Evolutionary conservation across 768 basidiomycete genomes (phyloP).

Genomic region (Solioccasus polychromus): DNA sequence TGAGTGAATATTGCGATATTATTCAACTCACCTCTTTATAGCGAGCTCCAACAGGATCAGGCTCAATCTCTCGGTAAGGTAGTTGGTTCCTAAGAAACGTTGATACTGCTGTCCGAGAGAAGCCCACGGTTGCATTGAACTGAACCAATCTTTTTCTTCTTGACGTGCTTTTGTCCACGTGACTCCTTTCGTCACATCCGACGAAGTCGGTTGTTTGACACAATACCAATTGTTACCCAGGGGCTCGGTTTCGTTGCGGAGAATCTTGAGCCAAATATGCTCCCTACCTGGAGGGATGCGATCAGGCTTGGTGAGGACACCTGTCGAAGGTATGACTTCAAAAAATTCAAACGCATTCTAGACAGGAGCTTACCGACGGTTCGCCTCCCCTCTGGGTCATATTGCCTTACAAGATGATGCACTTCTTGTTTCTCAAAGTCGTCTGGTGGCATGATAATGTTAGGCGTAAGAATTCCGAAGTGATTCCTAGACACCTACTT

Average conservation of each 20-base stretch:
- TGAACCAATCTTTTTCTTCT: slow-evolving; percentile 55
- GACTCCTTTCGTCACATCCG: slow-evolving; percentile 8
- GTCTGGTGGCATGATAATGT: slow-evolving; percentile 45
- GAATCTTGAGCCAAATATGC: slow-evolving; percentile 48
- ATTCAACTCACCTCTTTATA: slow-evolving; percentile 45
- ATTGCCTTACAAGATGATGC: slow-evolving; percentile 55
- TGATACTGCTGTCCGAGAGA: slow-evolving; percentile 48
- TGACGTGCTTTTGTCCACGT: slow-evolving; percentile 59
- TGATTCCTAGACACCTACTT: slow-evolving; percentile 13
- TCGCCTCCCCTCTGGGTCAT: slow-evolving; percentile 60
- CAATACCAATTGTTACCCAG: slow-evolving; percentile 29
- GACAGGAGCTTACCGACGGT: slow-evolving; percentile 56
- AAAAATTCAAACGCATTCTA: slow-evolving; percentile 54
- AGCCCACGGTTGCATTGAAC: slow-evolving; percentile 46
- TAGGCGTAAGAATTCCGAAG: slow-evolving; percentile 35
- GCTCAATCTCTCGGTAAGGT: slow-evolving; percentile 57
- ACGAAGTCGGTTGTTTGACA: slow-evolving; percentile 36
- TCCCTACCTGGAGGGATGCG: slow-evolving; percentile 35
- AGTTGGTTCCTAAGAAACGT: slow-evolving; percentile 51
- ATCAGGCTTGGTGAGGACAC: slow-evolving; percentile 74
- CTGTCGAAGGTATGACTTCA: slow-evolving; percentile 34
- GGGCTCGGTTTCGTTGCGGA: slow-evolving; percentile 44
- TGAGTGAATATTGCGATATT: background rate
- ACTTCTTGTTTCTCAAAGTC: slow-evolving; percentile 82
- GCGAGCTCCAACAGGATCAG: slow-evolving; percentile 58